Conservation (phyloP, 1,284 basidiomycete species). For the Inonotus hispidus region DNA sequence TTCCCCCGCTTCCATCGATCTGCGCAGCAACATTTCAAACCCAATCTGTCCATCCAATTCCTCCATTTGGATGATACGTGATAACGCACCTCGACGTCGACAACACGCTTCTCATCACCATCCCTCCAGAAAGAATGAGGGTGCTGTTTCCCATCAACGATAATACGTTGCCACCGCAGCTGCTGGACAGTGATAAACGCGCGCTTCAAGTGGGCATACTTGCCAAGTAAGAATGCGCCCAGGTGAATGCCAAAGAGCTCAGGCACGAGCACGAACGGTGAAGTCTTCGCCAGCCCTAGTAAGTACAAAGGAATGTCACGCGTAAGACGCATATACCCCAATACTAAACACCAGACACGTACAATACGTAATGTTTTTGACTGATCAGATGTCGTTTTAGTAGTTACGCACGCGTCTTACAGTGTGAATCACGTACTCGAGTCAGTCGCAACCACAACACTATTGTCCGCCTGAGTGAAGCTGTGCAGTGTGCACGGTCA, state of each 20-base stretch:
- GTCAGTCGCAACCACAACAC: slow-evolving; percentile 82
- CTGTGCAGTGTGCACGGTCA: too few species aligned
- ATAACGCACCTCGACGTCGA: slow-evolving; percentile 50
- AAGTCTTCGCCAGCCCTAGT: slow-evolving; percentile 80
- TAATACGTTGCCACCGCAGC: slow-evolving; percentile 84
- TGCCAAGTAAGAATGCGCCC: slow-evolving; percentile 78
- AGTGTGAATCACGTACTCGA: slow-evolving; percentile 52
- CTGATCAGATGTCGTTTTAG: slow-evolving; percentile 34
- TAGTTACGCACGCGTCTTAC: background rate
- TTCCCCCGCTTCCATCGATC: slow-evolving; percentile 59
- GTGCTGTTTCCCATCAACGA: slow-evolving; percentile 54
- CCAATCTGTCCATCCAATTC: background rate
- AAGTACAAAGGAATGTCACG: background rate
- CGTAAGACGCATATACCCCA: slow-evolving; percentile 5
- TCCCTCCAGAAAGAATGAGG: slow-evolving; percentile 83
- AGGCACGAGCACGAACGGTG: slow-evolving; percentile 76
- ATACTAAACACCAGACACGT: slow-evolving; percentile 8
- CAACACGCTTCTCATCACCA: slow-evolving; percentile 82
- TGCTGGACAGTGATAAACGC: slow-evolving; percentile 75
- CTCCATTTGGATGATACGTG: background rate
- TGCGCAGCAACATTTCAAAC: slow-evolving; percentile 22
- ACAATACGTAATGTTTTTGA: slow-evolving; percentile 94
- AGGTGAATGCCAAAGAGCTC: slow-evolving; percentile 87
- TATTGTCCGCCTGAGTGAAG: slow-evolving; percentile 82
- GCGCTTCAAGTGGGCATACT: slow-evolving; percentile 77